A percentile compares a stretch with the other conserved stretches of the same genome.
These are phyloP conservation scores for Ziziphus jujuba DNA, from an alignment of 306 rosid genomes.

Conservation along the genomic window DNA sequence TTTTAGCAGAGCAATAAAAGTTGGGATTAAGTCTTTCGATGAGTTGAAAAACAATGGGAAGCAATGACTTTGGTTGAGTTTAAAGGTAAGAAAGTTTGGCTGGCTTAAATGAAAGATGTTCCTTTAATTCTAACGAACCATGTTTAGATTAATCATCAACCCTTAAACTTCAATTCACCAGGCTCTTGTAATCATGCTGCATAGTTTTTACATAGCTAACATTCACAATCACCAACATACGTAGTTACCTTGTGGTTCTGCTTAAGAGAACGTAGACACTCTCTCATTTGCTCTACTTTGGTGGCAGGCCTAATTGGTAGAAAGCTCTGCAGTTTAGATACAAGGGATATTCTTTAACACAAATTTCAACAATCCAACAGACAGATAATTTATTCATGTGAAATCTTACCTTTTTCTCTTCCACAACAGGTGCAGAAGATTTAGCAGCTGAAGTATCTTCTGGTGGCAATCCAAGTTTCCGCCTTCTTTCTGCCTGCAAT, in stretches of 20 bases:
- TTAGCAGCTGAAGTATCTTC: slow-evolving; percentile 73
- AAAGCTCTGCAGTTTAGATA: slow-evolving; percentile 48
- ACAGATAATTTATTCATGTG: slow-evolving; percentile 19
- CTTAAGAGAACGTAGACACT: slow-evolving; percentile 87
- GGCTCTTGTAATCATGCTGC: neutral
- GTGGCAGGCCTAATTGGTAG: slow-evolving; percentile 86
- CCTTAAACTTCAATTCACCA: slow-evolving; percentile 1
- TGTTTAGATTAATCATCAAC: too few species aligned
- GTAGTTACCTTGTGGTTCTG: slow-evolving; percentile 83
- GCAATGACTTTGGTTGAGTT: too few species aligned
- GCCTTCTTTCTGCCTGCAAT: slow-evolving; percentile 86
- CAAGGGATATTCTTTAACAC: slow-evolving; percentile 9
- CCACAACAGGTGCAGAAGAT: slow-evolving; percentile 70
- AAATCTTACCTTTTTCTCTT: slow-evolving; percentile 75
- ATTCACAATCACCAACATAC: neutral
- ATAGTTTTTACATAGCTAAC: neutral
- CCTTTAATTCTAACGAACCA: too few species aligned
- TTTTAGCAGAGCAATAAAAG: too few species aligned
- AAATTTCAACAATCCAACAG: neutral
- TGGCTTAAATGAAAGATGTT: too few species aligned
- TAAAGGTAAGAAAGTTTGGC: too few species aligned
- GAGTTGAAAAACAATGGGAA: too few species aligned
- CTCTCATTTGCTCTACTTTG: slow-evolving; percentile 92
- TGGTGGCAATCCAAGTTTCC: slow-evolving; percentile 81
- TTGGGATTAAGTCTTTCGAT: too few species aligned